phyloP scores from a whole-genome alignment of 2,329 filamentous ascomycete species.

The Colletotrichum godetiae region DNA sequence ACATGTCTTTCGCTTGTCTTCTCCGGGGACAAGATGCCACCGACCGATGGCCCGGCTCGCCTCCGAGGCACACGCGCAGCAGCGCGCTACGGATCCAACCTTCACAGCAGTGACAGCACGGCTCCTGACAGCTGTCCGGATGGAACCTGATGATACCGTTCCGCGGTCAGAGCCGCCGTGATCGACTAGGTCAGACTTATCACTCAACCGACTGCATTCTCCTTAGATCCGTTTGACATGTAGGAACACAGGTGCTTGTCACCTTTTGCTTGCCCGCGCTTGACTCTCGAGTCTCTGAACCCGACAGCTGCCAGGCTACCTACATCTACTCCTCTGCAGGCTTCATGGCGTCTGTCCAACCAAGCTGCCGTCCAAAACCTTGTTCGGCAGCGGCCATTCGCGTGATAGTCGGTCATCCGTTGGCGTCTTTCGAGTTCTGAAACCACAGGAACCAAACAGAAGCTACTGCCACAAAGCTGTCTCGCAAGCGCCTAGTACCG shows the following conservation, averaged over 20 bases:
- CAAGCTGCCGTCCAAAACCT: not conserved
- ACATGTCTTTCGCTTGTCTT: not conserved
- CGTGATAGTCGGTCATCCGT: not conserved
- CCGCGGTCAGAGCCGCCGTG: not conserved
- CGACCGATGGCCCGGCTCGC: not conserved
- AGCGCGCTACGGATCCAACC: not conserved
- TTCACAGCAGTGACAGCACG: not conserved
- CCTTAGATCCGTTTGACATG: constrained; percentile 15
- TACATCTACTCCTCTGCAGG: not conserved
- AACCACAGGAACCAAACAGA: not conserved
- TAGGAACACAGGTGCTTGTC: constrained; percentile 1
- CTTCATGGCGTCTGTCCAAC: not conserved
- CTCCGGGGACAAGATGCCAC: not conserved
- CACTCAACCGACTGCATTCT: not conserved
- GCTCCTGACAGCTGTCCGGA: constrained; percentile 12
- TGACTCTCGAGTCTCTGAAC: not conserved
- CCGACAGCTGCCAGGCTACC: not conserved
- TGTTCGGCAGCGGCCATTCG: not conserved
- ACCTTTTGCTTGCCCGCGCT: not conserved
- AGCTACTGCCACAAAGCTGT: not conserved
- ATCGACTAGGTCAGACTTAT: constrained; percentile 20
- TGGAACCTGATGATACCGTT: constrained; percentile 8
- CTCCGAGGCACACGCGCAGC: not conserved
- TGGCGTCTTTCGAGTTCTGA: not conserved
- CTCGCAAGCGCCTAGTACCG: not conserved